Percentiles rank a stretch among this genome's conserved stretches.
Conservation (phyloP, 768 basidiomycete genomes). For the Cantharellus anzutake region DNA sequence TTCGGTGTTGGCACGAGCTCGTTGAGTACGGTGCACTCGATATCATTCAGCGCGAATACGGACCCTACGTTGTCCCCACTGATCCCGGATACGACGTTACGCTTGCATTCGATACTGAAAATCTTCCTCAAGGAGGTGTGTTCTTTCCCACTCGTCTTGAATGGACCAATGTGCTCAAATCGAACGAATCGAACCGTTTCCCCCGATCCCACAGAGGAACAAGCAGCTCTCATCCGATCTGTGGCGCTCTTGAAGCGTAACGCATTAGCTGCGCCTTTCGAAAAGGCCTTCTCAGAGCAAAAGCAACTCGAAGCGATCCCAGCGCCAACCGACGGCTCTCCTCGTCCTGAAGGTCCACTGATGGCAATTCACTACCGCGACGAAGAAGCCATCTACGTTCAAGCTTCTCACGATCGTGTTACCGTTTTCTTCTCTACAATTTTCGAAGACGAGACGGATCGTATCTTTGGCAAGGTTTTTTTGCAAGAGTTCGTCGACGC, state of each 20-base stretch:
- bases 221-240: conserved; percentile 61
- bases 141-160: conserved; percentile 5
- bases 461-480: conserved; percentile 96
- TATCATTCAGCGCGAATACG: conserved; percentile 69
- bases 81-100: conserved; percentile 85
- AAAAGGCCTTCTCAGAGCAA: conserved; percentile 67
- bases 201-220: conserved; percentile 35
- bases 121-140: conserved; percentile 66
- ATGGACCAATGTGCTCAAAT: not conserved
- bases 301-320: conserved; percentile 46
- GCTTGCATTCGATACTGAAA: conserved; percentile 72
- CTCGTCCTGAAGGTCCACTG: conserved; percentile 50
- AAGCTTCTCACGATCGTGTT: conserved; percentile 84
- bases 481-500: conserved; percentile 99
- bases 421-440: conserved; percentile 96
- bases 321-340: conserved; percentile 26
- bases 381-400: conserved; percentile 92
- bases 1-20: conserved; percentile 93
- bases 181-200: not conserved
- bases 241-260: conserved; percentile 80
- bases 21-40: conserved; percentile 70
- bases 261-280: conserved; percentile 87
- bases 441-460: conserved; percentile 93
- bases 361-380: conserved; percentile 92
- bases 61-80: conserved; percentile 39